phyloP scores from a whole-genome alignment of 2,329 filamentous ascomycete genomes.

The Fusarium sp. region DNA sequence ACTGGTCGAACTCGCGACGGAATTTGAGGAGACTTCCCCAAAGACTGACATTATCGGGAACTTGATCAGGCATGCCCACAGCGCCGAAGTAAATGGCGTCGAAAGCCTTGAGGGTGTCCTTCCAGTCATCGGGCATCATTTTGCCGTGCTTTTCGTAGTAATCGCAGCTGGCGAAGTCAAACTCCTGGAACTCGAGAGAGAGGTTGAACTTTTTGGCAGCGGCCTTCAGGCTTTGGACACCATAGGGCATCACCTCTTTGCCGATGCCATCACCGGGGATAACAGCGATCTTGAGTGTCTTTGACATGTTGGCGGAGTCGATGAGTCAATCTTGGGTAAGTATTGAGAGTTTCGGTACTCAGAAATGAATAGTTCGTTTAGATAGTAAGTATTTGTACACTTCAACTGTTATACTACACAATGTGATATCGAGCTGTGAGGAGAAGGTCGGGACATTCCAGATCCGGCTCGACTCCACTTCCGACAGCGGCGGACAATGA shows the following conservation, averaged over 20 bases:
- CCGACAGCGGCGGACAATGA: background rate
- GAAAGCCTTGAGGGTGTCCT: slow-evolving; percentile 67
- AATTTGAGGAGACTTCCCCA: slow-evolving; percentile 77
- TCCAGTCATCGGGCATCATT: slow-evolving; percentile 60
- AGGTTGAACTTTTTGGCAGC: slow-evolving; percentile 62
- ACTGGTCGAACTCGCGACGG: slow-evolving; percentile 75
- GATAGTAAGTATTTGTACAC: background rate
- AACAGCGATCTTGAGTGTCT: slow-evolving; percentile 63
- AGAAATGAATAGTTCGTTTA: background rate
- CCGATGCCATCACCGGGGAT: slow-evolving; percentile 80
- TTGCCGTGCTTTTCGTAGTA: slow-evolving; percentile 63
- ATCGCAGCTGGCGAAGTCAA: slow-evolving; percentile 74
- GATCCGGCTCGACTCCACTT: background rate
- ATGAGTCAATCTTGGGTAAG: too few relatives aligned
- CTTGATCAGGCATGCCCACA: slow-evolving; percentile 66
- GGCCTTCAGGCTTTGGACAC: slow-evolving; percentile 70
- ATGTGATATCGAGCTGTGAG: background rate
- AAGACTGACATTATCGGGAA: slow-evolving; percentile 75
- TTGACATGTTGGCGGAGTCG: slow-evolving; percentile 51
- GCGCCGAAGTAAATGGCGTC: slow-evolving; percentile 78
- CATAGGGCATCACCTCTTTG: slow-evolving; percentile 74
- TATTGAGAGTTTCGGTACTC: background rate
- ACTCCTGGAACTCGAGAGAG: slow-evolving; percentile 70
- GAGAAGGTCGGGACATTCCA: slow-evolving; percentile 3
- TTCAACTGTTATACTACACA: background rate